These are phyloP conservation scores for Amoebophrya sp. DNA, from an alignment of 169 alveolate genomes.

Conservation along the genomic window DNA sequence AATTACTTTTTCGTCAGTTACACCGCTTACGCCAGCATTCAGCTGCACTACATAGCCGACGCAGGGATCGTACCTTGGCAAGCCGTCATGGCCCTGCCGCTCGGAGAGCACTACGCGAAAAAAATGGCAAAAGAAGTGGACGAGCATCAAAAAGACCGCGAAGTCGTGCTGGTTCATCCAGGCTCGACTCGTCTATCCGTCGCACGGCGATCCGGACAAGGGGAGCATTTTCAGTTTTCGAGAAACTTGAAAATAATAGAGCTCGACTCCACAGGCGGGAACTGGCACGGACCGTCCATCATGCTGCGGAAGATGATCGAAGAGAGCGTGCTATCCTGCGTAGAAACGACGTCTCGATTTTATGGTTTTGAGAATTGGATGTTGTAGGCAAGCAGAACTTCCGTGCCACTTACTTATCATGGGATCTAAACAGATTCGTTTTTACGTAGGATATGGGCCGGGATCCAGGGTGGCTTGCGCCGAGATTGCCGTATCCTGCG, in stretches of 20 bases:
- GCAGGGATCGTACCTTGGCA: background rate
- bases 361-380: background rate
- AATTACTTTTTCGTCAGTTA: background rate
- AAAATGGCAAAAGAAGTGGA: background rate
- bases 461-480: background rate
- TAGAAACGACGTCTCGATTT: background rate
- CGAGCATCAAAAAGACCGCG: background rate
- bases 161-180: background rate
- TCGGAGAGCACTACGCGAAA: background rate
- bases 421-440: too few species aligned
- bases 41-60: background rate
- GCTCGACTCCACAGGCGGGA: background rate
- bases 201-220: background rate
- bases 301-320: background rate
- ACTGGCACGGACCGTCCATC: background rate
- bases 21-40: background rate
- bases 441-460: too few species aligned
- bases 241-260: background rate
- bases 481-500: background rate
- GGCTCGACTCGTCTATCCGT: background rate
- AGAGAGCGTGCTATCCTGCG: background rate
- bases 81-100: background rate
- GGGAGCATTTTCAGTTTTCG: background rate
- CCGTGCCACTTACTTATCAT: too few species aligned
- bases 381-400: too few species aligned